These are phyloP conservation scores for Colletotrichum sp. DNA, from an alignment of 2,329 filamentous ascomycete genomes.

Conservation along the genomic window DNA sequence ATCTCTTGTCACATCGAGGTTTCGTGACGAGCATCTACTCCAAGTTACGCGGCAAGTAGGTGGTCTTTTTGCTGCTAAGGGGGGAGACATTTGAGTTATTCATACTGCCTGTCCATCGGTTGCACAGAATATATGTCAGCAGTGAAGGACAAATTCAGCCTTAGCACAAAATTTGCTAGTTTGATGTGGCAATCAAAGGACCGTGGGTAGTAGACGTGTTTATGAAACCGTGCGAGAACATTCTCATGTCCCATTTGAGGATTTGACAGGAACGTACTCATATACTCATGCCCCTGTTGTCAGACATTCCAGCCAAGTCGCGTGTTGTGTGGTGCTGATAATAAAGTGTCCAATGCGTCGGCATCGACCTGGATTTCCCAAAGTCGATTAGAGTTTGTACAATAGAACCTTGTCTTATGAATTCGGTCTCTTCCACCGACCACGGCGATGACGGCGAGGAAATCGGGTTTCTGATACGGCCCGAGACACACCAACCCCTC, in stretches of 20 bases:
- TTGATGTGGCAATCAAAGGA: no score
- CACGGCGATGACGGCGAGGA: neutral
- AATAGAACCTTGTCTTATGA: neutral
- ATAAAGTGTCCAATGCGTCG: no score
- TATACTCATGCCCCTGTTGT: no score
- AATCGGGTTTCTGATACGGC: neutral
- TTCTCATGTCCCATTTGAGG: no score
- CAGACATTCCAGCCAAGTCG: no score
- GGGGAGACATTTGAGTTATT: constrained; percentile 21
- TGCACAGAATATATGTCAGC: neutral
- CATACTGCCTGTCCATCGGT: neutral
- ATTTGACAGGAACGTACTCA: no score
- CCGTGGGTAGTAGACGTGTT: no score
- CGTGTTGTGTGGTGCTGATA: no score
- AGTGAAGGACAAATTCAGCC: neutral
- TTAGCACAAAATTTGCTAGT: no score
- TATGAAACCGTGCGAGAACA: no score
- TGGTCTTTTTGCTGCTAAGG: constrained; percentile 40
- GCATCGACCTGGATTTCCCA: neutral
- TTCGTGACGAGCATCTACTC: constrained; percentile 46
- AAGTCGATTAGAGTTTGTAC: neutral
- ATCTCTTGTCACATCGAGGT: constrained; percentile 52
- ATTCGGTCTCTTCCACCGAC: neutral
- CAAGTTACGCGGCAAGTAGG: constrained; percentile 41
- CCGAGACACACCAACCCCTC: neutral